Evolutionary conservation across 257 asterid genomes (phyloP).

Genomic region (Linderniella brevidens): DNA sequence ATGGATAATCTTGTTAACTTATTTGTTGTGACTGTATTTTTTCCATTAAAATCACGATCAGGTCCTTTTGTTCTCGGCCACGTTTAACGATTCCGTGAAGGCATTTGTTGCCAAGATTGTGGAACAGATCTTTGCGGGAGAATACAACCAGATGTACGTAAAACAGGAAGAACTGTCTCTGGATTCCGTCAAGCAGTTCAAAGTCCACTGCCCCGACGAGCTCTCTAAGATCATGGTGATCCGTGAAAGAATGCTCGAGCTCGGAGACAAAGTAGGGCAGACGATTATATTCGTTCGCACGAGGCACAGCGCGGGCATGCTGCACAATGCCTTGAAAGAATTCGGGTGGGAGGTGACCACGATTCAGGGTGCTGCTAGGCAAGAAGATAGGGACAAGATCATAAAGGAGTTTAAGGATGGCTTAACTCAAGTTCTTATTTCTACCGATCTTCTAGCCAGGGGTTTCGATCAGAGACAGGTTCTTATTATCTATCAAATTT

Average conservation of each 20-base stretch:
- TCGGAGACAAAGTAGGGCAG: conserved; percentile 81
- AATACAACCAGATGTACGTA: conserved; percentile 63
- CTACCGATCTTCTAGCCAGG: conserved; percentile 89
- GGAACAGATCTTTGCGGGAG: conserved; percentile 31
- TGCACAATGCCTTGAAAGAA: conserved; percentile 40
- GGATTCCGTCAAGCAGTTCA: conserved; percentile 42
- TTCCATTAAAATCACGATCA: conserved; percentile 9
- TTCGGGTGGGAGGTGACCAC: conserved; percentile 84
- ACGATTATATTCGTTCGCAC: conserved; percentile 63
- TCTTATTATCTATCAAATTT: conserved; percentile 1
- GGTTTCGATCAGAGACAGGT: conserved; percentile 95
- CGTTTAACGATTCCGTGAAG: conserved; percentile 66
- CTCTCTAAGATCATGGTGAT: conserved; percentile 58
- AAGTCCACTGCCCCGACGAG: conserved; percentile 85
- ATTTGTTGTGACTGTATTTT: too few species aligned
- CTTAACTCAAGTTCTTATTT: conserved; percentile 74
- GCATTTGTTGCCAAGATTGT: conserved; percentile 37
- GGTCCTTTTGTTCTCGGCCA: conserved; percentile 45
- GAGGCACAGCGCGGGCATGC: conserved; percentile 27
- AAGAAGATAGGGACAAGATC: conserved; percentile 59
- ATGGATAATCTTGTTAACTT: too few species aligned
- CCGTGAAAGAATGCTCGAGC: conserved; percentile 74
- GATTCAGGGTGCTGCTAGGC: conserved; percentile 68
- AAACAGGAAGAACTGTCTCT: conserved; percentile 31
- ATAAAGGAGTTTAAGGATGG: conserved; percentile 83